Percentiles rank a stretch among this genome's conserved stretches.
Evolutionary conservation across 306 rosid species (phyloP).

Genomic region (Cucurbita ficifolia): DNA sequence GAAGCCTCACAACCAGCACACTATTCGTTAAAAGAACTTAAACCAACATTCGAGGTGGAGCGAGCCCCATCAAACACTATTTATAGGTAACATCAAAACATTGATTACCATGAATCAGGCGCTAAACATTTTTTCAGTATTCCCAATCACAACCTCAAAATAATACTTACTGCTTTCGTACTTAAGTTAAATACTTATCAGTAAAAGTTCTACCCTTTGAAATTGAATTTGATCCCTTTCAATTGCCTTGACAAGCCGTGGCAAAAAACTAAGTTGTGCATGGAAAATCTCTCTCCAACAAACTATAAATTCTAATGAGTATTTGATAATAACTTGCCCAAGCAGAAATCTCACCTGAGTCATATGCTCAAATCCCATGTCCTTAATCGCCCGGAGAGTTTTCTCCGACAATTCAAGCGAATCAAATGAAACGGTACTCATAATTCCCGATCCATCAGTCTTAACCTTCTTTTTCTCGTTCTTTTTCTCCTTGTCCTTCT

Average conservation of each 20-base stretch:
- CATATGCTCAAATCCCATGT: slow-evolving; percentile 43
- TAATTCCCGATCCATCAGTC: slow-evolving; percentile 36
- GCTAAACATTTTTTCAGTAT: background rate
- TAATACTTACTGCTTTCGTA: background rate
- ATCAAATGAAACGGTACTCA: slow-evolving; percentile 38
- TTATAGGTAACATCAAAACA: background rate
- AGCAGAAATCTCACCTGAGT: slow-evolving; percentile 37
- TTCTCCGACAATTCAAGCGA: slow-evolving; percentile 49
- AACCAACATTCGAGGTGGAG: background rate
- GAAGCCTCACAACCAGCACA: background rate
- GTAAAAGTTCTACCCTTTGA: no score
- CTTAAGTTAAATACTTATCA: background rate
- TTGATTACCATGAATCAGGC: background rate
- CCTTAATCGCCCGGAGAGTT: slow-evolving; percentile 43
- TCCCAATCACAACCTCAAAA: background rate
- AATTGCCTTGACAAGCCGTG: background rate
- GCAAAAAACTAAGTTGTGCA: no score
- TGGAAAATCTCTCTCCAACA: no score
- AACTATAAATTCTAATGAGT: background rate
- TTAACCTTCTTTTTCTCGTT: slow-evolving; percentile 12
- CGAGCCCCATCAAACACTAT: background rate
- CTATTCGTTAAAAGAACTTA: background rate
- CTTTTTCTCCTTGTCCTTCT: slow-evolving; percentile 4
- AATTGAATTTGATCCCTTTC: background rate
- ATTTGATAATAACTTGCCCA: background rate